Evolutionary conservation across 1,284 basidiomycete genomes (phyloP).

Genomic region (Austropuccinia psidii): DNA sequence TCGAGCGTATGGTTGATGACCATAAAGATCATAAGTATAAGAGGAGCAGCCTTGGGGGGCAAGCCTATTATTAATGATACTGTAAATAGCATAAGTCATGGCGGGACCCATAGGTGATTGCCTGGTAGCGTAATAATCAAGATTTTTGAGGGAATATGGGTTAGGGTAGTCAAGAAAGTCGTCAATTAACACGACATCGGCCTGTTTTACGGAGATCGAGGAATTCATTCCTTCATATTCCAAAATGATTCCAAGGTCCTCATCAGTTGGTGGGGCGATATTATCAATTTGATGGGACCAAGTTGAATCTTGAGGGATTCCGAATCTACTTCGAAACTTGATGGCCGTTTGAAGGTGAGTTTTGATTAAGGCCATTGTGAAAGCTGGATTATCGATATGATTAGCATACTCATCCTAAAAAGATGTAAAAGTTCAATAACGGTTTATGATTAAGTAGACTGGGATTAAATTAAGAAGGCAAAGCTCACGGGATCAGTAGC

Average conservation of each 20-base stretch:
- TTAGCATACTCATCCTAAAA: constrained; percentile 42
- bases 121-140: constrained; percentile 41
- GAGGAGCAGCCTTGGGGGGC: constrained; percentile 41
- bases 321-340: constrained; percentile 32
- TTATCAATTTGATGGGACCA: constrained; percentile 40
- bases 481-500: constrained; percentile 32
- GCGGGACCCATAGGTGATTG: constrained; percentile 41
- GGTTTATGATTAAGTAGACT: not conserved
- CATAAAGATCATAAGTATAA: constrained; percentile 41
- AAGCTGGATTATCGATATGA: constrained; percentile 35
- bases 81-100: constrained; percentile 43
- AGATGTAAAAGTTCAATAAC: not conserved
- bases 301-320: constrained; percentile 35
- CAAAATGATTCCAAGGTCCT: constrained; percentile 39
- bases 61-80: constrained; percentile 40
- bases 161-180: constrained; percentile 42
- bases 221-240: constrained; percentile 43
- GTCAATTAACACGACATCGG: constrained; percentile 43
- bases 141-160: constrained; percentile 34
- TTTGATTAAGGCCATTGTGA: constrained; percentile 42
- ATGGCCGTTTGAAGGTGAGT: constrained; percentile 39
- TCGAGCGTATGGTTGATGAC: constrained; percentile 41
- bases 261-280: constrained; percentile 34
- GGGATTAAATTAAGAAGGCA: not conserved
- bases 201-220: constrained; percentile 42